Conservation (phyloP, 23 red algal genomes). For the Gracilaria caudata region DNA sequence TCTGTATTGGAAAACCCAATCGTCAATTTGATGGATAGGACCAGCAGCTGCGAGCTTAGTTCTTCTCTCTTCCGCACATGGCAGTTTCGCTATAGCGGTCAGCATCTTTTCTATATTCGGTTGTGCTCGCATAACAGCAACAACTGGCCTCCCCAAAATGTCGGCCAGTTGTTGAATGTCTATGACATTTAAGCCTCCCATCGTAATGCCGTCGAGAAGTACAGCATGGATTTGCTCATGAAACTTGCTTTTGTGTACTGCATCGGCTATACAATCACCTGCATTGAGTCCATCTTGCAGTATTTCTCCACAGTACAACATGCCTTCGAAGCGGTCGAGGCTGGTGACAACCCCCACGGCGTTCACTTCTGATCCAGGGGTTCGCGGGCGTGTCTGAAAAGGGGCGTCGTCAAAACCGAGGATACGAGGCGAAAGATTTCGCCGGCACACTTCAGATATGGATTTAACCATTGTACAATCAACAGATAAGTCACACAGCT, state of each 20-base stretch:
- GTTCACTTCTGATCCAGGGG: slow-evolving; percentile 45
- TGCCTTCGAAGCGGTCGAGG: slow-evolving; percentile 55
- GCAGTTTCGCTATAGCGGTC: slow-evolving; percentile 42
- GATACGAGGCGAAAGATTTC: slow-evolving; percentile 52
- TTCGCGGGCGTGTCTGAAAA: slow-evolving; percentile 36
- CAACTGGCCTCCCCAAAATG: slow-evolving; percentile 33
- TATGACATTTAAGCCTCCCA: slow-evolving; percentile 63
- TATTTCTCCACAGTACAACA: slow-evolving; percentile 44
- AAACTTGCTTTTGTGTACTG: slow-evolving; percentile 56
- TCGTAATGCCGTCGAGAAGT: slow-evolving; percentile 52
- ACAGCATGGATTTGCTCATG: slow-evolving; percentile 68
- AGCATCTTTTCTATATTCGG: slow-evolving; percentile 59
- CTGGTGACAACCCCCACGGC: slow-evolving; percentile 55
- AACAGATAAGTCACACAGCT: no score
- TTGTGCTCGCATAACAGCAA: slow-evolving; percentile 49
- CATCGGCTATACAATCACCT: slow-evolving; percentile 11
- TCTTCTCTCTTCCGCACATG: slow-evolving; percentile 30
- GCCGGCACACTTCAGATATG: slow-evolving; percentile 42
- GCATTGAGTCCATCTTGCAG: slow-evolving; percentile 58
- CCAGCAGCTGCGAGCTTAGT: slow-evolving; percentile 39
- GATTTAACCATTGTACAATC: slow-evolving; percentile 49
- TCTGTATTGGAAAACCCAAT: slow-evolving; percentile 59
- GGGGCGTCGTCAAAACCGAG: slow-evolving; percentile 61
- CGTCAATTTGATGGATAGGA: slow-evolving; percentile 41
- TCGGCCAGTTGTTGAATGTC: slow-evolving; percentile 46